These are phyloP conservation scores for Amanita polypyramis DNA, from an alignment of 768 basidiomycete genomes.

Conservation along the genomic window DNA sequence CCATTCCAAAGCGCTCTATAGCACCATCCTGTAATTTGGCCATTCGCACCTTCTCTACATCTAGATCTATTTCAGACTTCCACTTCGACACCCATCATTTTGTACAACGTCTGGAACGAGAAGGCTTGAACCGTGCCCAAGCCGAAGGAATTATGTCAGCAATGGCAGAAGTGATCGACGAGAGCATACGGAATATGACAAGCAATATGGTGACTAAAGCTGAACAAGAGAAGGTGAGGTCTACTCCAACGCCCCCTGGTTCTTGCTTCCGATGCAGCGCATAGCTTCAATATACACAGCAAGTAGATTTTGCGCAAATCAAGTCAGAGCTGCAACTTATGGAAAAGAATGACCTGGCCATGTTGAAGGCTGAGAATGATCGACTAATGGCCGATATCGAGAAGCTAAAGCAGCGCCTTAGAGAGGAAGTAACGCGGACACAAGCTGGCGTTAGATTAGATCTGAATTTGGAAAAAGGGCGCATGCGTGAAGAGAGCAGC, in stretches of 20 bases:
- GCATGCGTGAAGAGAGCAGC: conserved; percentile 88
- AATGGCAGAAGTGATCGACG: conserved; percentile 95
- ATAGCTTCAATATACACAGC: conserved; percentile 87
- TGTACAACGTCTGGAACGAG: conserved; percentile 79
- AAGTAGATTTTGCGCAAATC: conserved; percentile 94
- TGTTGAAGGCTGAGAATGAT: conserved; percentile 95
- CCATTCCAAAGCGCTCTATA: neutral
- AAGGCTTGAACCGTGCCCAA: conserved; percentile 83
- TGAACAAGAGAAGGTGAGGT: conserved; percentile 86
- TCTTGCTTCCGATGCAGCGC: neutral
- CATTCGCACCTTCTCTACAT: conserved; percentile 21
- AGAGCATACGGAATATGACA: conserved; percentile 93
- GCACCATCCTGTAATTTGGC: neutral
- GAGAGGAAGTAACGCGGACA: conserved; percentile 86
- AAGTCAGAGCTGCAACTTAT: conserved; percentile 94
- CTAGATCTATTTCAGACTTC: conserved; percentile 32
- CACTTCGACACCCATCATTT: conserved; percentile 97
- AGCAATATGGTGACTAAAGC: conserved; percentile 93
- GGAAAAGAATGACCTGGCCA: conserved; percentile 93
- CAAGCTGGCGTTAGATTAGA: conserved; percentile 92
- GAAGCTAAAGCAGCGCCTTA: conserved; percentile 86
- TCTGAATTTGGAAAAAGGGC: conserved; percentile 91
- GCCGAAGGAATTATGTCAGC: conserved; percentile 97
- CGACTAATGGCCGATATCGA: conserved; percentile 86
- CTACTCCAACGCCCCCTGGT: neutral